Percentiles rank a stretch among this genome's conserved stretches.
phyloP scores from a whole-genome alignment of 345 rosid species.

The Raphanus raphanistrum region DNA sequence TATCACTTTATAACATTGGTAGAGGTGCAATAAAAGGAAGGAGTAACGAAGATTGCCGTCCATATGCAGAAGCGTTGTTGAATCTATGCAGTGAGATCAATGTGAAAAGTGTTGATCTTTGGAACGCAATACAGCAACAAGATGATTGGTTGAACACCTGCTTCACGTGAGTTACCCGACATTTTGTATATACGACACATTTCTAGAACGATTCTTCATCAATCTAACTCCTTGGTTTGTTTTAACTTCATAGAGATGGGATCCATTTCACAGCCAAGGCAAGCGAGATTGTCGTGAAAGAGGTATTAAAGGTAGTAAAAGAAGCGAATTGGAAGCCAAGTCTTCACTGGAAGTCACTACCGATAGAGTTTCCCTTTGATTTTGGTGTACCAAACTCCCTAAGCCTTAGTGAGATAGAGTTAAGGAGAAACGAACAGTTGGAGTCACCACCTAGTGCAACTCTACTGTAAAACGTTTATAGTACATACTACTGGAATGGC shows the following conservation, averaged over 20 bases:
- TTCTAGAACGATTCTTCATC: neutral
- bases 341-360: constrained; percentile 58
- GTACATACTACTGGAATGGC: neutral
- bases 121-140: constrained; percentile 59
- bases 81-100: constrained; percentile 63
- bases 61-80: constrained; percentile 70
- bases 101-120: constrained; percentile 63
- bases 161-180: constrained; percentile 60
- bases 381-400: constrained; percentile 34
- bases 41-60: constrained; percentile 58
- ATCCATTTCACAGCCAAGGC: constrained; percentile 66
- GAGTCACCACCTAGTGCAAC: neutral
- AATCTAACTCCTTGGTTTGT: neutral
- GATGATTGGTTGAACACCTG: constrained; percentile 67
- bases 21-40: constrained; percentile 42
- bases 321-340: constrained; percentile 81
- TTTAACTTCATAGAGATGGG: constrained; percentile 59
- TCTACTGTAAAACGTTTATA: neutral
- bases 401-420: constrained; percentile 21
- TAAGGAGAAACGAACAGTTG: constrained; percentile 15
- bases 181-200: neutral
- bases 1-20: neutral
- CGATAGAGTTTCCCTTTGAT: constrained; percentile 52
- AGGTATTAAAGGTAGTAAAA: constrained; percentile 53
- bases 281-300: constrained; percentile 59